Percentiles rank a stretch among this genome's conserved stretches.
phyloP scores from a whole-genome alignment of 2,329 filamentous ascomycete genomes.

The Alternaria tenuissima region DNA sequence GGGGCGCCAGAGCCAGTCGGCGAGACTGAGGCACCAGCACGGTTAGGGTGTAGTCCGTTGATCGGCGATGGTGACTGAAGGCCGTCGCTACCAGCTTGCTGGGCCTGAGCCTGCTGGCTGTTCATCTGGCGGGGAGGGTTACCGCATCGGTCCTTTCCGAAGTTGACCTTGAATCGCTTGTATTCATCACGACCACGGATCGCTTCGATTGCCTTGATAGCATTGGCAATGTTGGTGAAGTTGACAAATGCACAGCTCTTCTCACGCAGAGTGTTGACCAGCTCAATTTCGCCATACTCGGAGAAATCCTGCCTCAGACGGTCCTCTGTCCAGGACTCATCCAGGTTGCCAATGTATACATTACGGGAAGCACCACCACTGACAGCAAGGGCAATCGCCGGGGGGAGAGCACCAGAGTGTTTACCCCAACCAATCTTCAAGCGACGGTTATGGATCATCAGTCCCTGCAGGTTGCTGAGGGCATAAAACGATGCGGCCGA shows the following conservation, averaged over 20 bases:
- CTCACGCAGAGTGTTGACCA: constrained; percentile 95
- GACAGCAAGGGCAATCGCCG: constrained; percentile 93
- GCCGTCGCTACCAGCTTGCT: constrained; percentile 70
- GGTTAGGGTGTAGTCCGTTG: constrained; percentile 65
- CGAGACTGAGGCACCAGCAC: constrained; percentile 66
- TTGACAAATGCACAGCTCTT: constrained; percentile 99
- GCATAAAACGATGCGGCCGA: constrained; percentile 98
- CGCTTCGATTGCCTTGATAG: constrained; percentile 98
- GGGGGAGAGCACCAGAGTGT: constrained; percentile 94
- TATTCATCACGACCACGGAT: constrained; percentile 95
- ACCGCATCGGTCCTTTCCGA: constrained; percentile 97
- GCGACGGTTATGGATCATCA: constrained; percentile 99
- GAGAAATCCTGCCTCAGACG: constrained; percentile 95
- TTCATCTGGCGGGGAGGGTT: constrained; percentile 91
- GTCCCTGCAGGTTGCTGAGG: constrained; percentile 92
- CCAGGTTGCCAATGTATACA: constrained; percentile 96
- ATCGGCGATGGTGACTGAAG: constrained; percentile 64
- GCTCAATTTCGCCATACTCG: constrained; percentile 96
- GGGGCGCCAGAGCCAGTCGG: constrained; percentile 66
- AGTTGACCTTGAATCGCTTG: constrained; percentile 99
- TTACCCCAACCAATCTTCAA: constrained; percentile 99
- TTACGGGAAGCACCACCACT: constrained; percentile 98
- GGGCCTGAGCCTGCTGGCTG: constrained; percentile 65
- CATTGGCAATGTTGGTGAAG: constrained; percentile 99
- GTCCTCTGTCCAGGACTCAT: constrained; percentile 97